Base-by-base conservation (phyloP, 2,329 filamentous ascomycete genomes). In the Ophiocordyceps camponoti-leonardi region DNA sequence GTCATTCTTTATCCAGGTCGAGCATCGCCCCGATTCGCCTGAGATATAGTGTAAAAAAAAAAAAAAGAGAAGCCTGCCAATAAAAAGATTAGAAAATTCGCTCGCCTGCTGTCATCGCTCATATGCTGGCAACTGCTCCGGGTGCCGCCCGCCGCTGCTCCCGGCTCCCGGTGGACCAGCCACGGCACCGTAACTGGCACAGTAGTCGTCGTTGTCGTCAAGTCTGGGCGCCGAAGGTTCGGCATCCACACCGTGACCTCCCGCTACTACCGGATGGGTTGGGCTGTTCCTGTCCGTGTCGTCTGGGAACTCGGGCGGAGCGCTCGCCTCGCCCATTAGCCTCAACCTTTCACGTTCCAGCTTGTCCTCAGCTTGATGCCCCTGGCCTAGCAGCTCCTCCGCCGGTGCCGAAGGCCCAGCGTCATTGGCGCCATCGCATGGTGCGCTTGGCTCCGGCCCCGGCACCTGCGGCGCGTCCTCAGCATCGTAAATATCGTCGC, bases 281-380 rank as follows among this genome's bases (percentile, higher is more conserved):
- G 54, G 58, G 11, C 54, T 54, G 39, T 56, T 58, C 28, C 59
- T 54, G 19, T 69, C 66, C 48, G 67, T 67, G 50, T 78, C 74
- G 6, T 71, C 67, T 0, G 72, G 72, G 41, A 77, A 72, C 12
- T 72, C 68, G 4, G 71, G 72, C 5, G 81, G 81, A 10, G 75
- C 74, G 57, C 79, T 83, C 8, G 75, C 75, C 54, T 82, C 72
- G 44, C 69, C 65, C 48, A 83, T 65, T n/a, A 85, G 60, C 35
- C 79, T 68, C 46, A 67, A 72, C 19, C 79, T 69, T 57, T 88
- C 83, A 7, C 86, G 65, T 57, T 93, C 86, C 53, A 81, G 78
- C 59, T 93, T 92, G 59, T 93, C 88, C 46, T 92, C 84, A 14
- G 45, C 48, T 6, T 44, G 33, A 13, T 52, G 52, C 22, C 47